Evolutionary conservation across 257 asterid genomes (phyloP).

Genomic region (Fraxinus pennsylvanica): DNA sequence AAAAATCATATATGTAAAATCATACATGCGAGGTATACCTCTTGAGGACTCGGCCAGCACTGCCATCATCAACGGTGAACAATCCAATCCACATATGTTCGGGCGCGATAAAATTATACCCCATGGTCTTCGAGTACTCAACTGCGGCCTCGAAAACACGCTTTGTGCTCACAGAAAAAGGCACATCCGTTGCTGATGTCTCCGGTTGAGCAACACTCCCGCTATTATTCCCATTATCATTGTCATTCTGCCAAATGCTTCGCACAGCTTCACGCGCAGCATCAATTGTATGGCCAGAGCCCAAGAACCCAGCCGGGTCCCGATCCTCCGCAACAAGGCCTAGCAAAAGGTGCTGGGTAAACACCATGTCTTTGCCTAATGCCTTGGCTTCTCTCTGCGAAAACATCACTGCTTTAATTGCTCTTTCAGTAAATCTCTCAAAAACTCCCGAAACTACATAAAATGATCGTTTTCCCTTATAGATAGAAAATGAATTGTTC

Average conservation of each 20-base stretch:
- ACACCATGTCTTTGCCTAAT: slow-evolving; percentile 69
- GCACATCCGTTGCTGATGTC: slow-evolving; percentile 75
- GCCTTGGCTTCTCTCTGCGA: slow-evolving; percentile 87
- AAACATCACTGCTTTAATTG: slow-evolving; percentile 87
- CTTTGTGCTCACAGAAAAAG: slow-evolving; percentile 69
- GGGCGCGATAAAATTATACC: slow-evolving; percentile 83
- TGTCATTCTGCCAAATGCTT: slow-evolving; percentile 62
- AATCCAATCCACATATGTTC: slow-evolving; percentile 92
- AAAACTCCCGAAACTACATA: slow-evolving; percentile 66
- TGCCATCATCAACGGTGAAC: slow-evolving; percentile 91
- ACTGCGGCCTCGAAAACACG: slow-evolving; percentile 95
- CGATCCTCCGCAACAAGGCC: slow-evolving; percentile 97
- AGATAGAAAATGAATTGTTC: slow-evolving; percentile 11
- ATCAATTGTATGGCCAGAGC: slow-evolving; percentile 69
- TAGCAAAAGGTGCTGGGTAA: slow-evolving; percentile 77
- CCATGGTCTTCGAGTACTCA: slow-evolving; percentile 88
- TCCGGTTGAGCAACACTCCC: slow-evolving; percentile 38
- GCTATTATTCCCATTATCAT: slow-evolving; percentile 27
- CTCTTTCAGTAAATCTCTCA: slow-evolving; percentile 90
- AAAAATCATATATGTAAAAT: background rate
- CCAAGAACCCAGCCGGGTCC: slow-evolving; percentile 71
- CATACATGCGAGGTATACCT: slow-evolving; percentile 47
- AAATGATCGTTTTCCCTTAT: slow-evolving; percentile 45
- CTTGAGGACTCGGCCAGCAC: slow-evolving; percentile 70
- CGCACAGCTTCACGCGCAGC: slow-evolving; percentile 75